A percentile compares a stretch with the other conserved stretches of the same genome.
Conservation (phyloP, 2,329 filamentous ascomycete species). For the Zymoseptoria ardabiliae region DNA sequence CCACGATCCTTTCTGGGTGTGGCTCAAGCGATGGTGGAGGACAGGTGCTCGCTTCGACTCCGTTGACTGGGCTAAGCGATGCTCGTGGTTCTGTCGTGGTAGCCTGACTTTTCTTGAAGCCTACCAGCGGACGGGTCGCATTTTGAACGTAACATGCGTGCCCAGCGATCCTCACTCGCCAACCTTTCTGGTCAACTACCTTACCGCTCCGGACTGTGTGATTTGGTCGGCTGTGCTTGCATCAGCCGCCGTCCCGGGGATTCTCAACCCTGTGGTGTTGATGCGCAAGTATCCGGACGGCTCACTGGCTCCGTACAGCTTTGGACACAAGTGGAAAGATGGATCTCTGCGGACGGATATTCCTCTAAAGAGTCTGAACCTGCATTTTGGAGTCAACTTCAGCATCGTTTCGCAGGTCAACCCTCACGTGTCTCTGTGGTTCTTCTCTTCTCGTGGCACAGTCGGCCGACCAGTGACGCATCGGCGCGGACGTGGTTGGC, state of each 20-base stretch:
- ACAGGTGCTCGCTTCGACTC: constrained; percentile 93
- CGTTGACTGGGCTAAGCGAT: constrained; percentile 78
- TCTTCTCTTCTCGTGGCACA: constrained; percentile 88
- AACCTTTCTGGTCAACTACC: constrained; percentile 87
- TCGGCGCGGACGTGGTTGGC: constrained; percentile 86
- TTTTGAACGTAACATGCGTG: constrained; percentile 92
- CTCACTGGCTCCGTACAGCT: constrained; percentile 78
- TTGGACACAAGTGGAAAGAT: constrained; percentile 99
- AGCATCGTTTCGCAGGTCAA: constrained; percentile 85
- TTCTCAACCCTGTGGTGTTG: constrained; percentile 88
- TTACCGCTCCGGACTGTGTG: constrained; percentile 91
- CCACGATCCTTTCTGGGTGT: constrained; percentile 65
- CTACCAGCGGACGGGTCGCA: constrained; percentile 85
- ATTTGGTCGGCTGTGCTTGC: constrained; percentile 96
- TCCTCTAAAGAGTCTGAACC: constrained; percentile 83
- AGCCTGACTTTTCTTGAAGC: constrained; percentile 93
- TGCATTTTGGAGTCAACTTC: constrained; percentile 98
- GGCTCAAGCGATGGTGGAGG: constrained; percentile 78
- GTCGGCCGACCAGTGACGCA: constrained; percentile 93
- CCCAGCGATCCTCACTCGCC: constrained; percentile 91
- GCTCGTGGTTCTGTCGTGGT: constrained; percentile 83
- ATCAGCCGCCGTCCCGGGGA: constrained; percentile 90
- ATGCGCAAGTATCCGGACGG: constrained; percentile 78
- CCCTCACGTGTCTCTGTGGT: constrained; percentile 96
- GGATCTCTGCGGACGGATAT: constrained; percentile 92